phyloP scores from a whole-genome alignment of 2,329 filamentous ascomycete genomes.

The Trichoderma atroviride region DNA sequence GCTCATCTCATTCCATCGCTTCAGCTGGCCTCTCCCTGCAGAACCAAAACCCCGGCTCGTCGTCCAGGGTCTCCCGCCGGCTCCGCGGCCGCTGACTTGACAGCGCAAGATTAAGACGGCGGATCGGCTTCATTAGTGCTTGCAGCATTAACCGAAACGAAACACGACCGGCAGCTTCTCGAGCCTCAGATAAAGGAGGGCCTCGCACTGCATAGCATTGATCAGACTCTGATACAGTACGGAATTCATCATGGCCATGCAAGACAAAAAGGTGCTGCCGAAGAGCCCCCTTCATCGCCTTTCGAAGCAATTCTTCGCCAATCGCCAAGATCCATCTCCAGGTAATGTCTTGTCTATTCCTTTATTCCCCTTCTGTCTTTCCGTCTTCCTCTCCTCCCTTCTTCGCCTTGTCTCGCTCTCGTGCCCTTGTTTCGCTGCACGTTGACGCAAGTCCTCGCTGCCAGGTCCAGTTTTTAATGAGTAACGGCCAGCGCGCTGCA shows the following conservation, averaged over 20 bases:
- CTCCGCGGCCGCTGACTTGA: neutral
- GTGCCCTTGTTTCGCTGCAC: neutral
- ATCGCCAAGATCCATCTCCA: constrained; percentile 34
- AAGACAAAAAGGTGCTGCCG: neutral
- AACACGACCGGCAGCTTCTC: neutral
- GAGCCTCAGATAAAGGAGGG: neutral
- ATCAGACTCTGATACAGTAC: neutral
- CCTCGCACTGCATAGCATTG: neutral
- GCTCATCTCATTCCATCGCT: constrained; percentile 16
- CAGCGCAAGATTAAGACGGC: neutral
- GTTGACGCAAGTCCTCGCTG: neutral
- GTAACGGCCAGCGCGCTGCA: constrained; percentile 14
- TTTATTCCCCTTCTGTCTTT: neutral
- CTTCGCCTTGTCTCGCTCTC: neutral
- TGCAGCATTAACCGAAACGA: constrained; percentile 9
- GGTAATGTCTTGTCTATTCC: neutral
- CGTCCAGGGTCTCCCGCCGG: neutral
- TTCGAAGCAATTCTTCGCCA: constrained; percentile 41
- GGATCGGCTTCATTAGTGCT: constrained; percentile 7
- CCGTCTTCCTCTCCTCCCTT: neutral
- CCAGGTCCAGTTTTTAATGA: neutral
- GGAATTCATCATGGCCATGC: neutral
- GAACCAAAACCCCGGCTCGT: neutral
- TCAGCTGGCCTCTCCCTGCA: neutral
- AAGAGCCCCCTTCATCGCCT: constrained; percentile 40